Percentiles rank a stretch among this genome's conserved stretches.
Conservation (phyloP, 2,329 filamentous ascomycete species). For the Verticillium tricorpus region DNA sequence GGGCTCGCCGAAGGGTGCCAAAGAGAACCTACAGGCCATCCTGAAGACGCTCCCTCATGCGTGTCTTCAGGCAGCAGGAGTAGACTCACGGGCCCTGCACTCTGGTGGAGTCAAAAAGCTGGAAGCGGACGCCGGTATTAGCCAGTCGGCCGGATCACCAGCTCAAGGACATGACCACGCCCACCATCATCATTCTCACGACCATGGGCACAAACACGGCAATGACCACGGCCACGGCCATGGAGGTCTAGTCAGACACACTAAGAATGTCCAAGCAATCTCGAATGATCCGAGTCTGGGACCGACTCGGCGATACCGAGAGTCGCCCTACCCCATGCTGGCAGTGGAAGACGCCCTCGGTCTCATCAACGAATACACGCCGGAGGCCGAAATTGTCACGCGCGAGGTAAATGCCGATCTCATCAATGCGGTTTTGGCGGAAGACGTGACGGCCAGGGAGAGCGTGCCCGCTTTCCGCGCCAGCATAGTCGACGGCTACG, state of each 20-base stretch:
- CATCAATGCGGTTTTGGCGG: conserved; percentile 74
- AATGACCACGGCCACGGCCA: conserved; percentile 59
- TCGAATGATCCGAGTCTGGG: conserved; percentile 60
- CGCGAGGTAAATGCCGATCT: conserved; percentile 60
- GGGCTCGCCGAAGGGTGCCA: conserved; percentile 91
- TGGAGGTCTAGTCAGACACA: conserved; percentile 68
- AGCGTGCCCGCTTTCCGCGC: conserved; percentile 89
- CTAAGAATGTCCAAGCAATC: conserved; percentile 40
- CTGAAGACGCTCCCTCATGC: conserved; percentile 91
- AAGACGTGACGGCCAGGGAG: conserved; percentile 75
- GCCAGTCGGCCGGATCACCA: conserved; percentile 1
- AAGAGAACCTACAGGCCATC: conserved; percentile 85
- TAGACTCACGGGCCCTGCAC: conserved; percentile 75
- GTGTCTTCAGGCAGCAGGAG: conserved; percentile 82
- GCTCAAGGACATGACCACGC: conserved; percentile 46
- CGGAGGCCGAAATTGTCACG: conserved; percentile 52
- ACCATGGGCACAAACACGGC: conserved; percentile 51
- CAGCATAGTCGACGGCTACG: conserved; percentile 96
- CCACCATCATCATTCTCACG: conserved; percentile 45
- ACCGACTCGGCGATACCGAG: conserved; percentile 68
- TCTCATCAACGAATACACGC: conserved; percentile 69
- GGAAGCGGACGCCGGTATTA: conserved; percentile 74
- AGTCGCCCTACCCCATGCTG: conserved; percentile 90
- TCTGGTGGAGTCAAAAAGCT: conserved; percentile 76
- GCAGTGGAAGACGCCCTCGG: conserved; percentile 75